These are phyloP conservation scores for Backusella liffmaniae DNA, from an alignment of 192 early-diverging fungal genomes.

Conservation along the genomic window DNA sequence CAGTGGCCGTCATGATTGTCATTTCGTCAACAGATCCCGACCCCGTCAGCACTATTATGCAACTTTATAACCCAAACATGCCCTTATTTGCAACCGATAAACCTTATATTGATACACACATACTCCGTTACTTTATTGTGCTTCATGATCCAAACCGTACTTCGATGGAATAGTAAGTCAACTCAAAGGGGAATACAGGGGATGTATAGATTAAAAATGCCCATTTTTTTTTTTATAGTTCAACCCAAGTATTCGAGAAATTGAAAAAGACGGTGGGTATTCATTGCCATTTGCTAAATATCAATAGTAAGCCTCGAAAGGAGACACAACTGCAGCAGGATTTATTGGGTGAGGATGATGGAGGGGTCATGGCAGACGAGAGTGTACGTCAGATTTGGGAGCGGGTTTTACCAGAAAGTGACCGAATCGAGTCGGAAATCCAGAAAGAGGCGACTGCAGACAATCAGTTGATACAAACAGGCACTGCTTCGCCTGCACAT, in stretches of 20 bases:
- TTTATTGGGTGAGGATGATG: not conserved
- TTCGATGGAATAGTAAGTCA: conserved; percentile 51
- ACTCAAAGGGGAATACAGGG: not conserved
- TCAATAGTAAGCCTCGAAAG: conserved; percentile 52
- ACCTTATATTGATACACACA: conserved; percentile 74
- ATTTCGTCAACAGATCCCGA: conserved; percentile 68
- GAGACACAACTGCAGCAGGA: not conserved
- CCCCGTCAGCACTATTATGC: conserved; percentile 67
- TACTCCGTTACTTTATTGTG: conserved; percentile 82
- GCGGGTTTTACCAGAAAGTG: not conserved
- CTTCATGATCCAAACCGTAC: conserved; percentile 75
- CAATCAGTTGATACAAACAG: not conserved
- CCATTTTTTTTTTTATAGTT: conserved; percentile 35
- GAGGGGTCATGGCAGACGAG: not conserved
- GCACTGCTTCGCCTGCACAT: not conserved
- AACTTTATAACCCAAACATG: conserved; percentile 51
- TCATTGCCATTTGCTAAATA: conserved; percentile 54
- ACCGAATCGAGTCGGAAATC: conserved; percentile 9
- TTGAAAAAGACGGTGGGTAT: conserved; percentile 68
- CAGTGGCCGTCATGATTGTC: conserved; percentile 77
- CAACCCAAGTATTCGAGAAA: conserved; percentile 55
- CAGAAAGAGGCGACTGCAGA: not conserved
- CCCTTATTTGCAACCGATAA: conserved; percentile 60
- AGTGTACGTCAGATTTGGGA: conserved; percentile 12
- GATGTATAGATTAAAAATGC: not conserved